phyloP scores from a whole-genome alignment of 192 early-diverging fungal species.

The Lunasporangiospora selenospora region DNA sequence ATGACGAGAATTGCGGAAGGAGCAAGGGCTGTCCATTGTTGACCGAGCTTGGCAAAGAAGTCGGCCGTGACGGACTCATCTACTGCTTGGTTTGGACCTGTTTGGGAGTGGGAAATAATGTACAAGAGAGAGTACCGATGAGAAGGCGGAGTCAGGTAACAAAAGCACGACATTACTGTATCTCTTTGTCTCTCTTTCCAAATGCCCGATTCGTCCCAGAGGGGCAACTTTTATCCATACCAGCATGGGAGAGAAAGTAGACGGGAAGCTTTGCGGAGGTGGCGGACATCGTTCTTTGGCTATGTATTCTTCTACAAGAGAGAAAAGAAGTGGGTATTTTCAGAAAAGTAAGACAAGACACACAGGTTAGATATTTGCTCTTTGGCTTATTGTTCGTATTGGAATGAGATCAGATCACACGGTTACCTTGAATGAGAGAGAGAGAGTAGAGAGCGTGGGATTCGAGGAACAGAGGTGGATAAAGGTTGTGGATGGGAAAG shows the following conservation, averaged over 20 bases:
- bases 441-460: too few species aligned
- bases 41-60: conserved; percentile 30
- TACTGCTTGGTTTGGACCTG: conserved; percentile 44
- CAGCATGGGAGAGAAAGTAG: conserved; percentile 45
- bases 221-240: background rate
- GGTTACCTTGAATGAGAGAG: too few species aligned
- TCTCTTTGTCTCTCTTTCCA: background rate
- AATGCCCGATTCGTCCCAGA: background rate
- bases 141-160: background rate
- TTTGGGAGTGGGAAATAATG: background rate
- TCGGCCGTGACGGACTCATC: conserved; percentile 35
- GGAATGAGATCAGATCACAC: too few species aligned
- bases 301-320: too few species aligned
- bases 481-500: too few species aligned
- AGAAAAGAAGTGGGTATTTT: too few species aligned
- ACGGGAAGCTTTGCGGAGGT: conserved; percentile 37
- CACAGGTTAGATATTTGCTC: too few species aligned
- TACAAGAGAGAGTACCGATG: too few species aligned
- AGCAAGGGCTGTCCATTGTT: conserved; percentile 33
- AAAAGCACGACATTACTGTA: background rate
- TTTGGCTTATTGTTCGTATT: too few species aligned
- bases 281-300: too few species aligned
- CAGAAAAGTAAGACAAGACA: too few species aligned
- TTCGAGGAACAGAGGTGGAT: too few species aligned
- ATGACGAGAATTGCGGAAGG: conserved; percentile 69